Base-by-base conservation (phyloP, 2,329 filamentous ascomycete species). In the Paecilomyces formosus region DNA sequence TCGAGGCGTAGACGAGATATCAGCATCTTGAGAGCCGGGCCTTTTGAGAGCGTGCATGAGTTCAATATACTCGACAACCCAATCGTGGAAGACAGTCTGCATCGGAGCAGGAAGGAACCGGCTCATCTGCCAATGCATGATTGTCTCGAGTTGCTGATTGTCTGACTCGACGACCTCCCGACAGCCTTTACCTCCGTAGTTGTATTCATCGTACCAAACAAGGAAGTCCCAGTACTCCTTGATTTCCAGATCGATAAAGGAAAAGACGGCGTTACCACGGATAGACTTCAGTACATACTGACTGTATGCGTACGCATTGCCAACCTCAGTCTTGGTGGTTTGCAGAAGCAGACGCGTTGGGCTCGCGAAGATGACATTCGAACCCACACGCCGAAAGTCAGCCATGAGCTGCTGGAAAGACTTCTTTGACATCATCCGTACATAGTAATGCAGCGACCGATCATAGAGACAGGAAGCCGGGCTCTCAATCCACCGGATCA, bases 161-260 rank as follows among this genome's bases (percentile, higher is more conserved):
- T 93, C 90, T 9, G 81, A 81, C 65, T 87, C 86, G 7, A 88
- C 81, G 3, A 97, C 89, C 67, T 94, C 85, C 55, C 88, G 85
- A 64, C 91, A 96, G 3, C 90, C 94, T 69, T 95, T 95, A 61
- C 94, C 94, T 57, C 94, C 95, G 68, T 97, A 97, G 78, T 99
- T 99, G 81, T 93, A 97, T 74, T 97, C 91, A 66, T 99, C 94
- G 65, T 97, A 97, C 94, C 94, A 99, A 3, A 97, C 87, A 0
- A 99, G 85, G 68, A 97, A 97, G 73, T 99, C 94, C 94, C 94
- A 99, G 74, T 97, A 99, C 72, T 99, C 94, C 65, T 93, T 96
- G 74, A 99, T 94, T 66, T 97, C 90, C 2, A 99, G 81, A 67
- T 99, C 94, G 62, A 99, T 86, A 70, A 99, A 99, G 73, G 97